Conservation (phyloP, 2,329 filamentous ascomycete genomes). For the Ophiostoma sp. region DNA sequence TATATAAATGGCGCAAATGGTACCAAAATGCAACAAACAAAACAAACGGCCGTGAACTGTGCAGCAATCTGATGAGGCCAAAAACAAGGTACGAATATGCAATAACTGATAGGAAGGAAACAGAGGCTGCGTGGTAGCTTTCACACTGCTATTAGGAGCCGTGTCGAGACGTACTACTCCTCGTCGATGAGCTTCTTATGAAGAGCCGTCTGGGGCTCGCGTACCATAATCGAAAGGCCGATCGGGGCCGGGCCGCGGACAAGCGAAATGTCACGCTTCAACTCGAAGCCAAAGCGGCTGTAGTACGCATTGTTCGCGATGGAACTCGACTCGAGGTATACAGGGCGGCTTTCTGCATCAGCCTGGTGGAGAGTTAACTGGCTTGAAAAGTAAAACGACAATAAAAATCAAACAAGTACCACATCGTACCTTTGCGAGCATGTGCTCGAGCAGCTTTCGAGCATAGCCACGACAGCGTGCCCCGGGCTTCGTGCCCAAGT, state of each 20-base stretch:
- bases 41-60: neutral
- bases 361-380: constrained; percentile 48
- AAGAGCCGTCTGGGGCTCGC: constrained; percentile 58
- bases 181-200: constrained; percentile 26
- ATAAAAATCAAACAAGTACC: constrained; percentile 26
- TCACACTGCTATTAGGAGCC: neutral
- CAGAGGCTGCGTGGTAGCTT: no score
- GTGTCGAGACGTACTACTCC: neutral
- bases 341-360: constrained; percentile 65
- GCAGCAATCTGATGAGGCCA: neutral
- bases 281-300: constrained; percentile 70
- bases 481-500: constrained; percentile 72
- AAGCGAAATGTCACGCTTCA: constrained; percentile 63
- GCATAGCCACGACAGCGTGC: constrained; percentile 73
- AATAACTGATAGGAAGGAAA: no score
- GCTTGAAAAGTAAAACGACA: neutral
- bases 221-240: constrained; percentile 76
- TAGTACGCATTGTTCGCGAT: constrained; percentile 70
- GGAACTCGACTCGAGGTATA: constrained; percentile 79
- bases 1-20: neutral
- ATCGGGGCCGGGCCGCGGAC: constrained; percentile 59
- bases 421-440: constrained; percentile 58
- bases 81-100: no score
- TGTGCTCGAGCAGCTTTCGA: constrained; percentile 67
- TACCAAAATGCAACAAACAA: neutral